These are phyloP conservation scores for Blastomyces parvus DNA, from an alignment of 2,329 filamentous ascomycete species.

Conservation along the genomic window DNA sequence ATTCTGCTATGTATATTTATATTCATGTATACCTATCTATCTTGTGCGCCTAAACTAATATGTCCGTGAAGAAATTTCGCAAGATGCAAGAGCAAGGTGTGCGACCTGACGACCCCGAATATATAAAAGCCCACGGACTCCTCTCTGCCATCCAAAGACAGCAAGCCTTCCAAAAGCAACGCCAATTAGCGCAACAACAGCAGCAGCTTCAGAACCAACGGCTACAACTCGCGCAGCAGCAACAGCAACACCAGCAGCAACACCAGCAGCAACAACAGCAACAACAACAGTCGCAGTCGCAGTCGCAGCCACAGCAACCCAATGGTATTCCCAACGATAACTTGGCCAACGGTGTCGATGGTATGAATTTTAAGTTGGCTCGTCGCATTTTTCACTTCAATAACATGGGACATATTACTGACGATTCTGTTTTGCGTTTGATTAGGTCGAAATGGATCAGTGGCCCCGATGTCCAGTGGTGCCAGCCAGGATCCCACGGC, in stretches of 20 bases:
- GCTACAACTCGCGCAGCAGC: conserved; percentile 39
- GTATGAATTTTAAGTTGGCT: conserved; percentile 20
- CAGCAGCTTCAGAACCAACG: conserved; percentile 38
- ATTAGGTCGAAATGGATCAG: conserved; percentile 30
- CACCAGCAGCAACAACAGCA: conserved; percentile 32
- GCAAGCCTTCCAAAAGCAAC: conserved; percentile 50
- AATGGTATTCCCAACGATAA: conserved; percentile 29
- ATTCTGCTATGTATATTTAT: not conserved
- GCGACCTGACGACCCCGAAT: conserved; percentile 73
- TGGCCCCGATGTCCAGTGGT: conserved; percentile 25
- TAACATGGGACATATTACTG: not conserved
- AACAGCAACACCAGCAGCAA: conserved; percentile 36
- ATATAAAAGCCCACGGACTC: conserved; percentile 69
- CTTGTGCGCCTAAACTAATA: conserved; percentile 28
- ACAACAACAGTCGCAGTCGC: conserved; percentile 36
- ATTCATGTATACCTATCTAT: not conserved
- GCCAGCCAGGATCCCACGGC: conserved; percentile 19
- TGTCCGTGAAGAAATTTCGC: conserved; percentile 60
- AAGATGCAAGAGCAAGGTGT: conserved; percentile 82
- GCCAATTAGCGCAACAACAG: conserved; percentile 38
- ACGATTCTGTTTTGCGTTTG: conserved; percentile 8
- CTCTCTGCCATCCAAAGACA: conserved; percentile 60
- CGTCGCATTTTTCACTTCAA: not conserved
- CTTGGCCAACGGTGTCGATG: conserved; percentile 35
- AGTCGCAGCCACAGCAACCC: conserved; percentile 31